Conservation (phyloP, 1,284 basidiomycete species). For the Fomitopsis betulina region DNA sequence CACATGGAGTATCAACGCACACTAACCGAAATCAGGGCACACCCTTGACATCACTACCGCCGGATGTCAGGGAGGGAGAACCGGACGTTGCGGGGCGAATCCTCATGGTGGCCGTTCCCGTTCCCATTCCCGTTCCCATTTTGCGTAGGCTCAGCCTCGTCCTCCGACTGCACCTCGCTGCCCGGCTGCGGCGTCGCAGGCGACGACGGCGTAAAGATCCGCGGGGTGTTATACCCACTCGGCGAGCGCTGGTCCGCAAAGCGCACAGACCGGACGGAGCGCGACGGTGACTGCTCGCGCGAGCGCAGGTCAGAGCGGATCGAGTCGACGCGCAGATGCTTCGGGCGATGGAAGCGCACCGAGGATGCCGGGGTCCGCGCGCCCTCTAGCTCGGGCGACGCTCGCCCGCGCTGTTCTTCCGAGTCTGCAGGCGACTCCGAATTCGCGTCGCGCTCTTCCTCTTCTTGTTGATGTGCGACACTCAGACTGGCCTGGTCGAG, state of each 20-base stretch:
- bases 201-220: conserved; percentile 17
- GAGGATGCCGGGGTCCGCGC: conserved; percentile 8
- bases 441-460: conserved; percentile 3
- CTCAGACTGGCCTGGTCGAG: conserved; percentile 11
- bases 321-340: conserved; percentile 30
- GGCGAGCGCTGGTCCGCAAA: conserved; percentile 35
- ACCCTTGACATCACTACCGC: not conserved
- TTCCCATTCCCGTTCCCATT: conserved; percentile 2
- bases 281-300: conserved; percentile 44
- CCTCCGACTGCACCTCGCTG: conserved; percentile 15
- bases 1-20: not conserved
- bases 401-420: conserved; percentile 15
- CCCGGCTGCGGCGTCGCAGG: conserved; percentile 15
- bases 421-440: conserved; percentile 14
- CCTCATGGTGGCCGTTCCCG: not conserved
- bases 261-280: conserved; percentile 34
- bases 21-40: not conserved
- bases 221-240: conserved; percentile 24
- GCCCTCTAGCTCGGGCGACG: conserved; percentile 7
- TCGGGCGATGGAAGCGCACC: conserved; percentile 12
- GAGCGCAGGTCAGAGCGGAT: conserved; percentile 29
- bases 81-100: conserved; percentile 22
- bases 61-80: conserved; percentile 20
- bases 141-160: conserved; percentile 6
- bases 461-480: not conserved